These are phyloP conservation scores for Circinella umbellata DNA, from an alignment of 371 early-diverging fungal genomes.

Conservation along the genomic window DNA sequence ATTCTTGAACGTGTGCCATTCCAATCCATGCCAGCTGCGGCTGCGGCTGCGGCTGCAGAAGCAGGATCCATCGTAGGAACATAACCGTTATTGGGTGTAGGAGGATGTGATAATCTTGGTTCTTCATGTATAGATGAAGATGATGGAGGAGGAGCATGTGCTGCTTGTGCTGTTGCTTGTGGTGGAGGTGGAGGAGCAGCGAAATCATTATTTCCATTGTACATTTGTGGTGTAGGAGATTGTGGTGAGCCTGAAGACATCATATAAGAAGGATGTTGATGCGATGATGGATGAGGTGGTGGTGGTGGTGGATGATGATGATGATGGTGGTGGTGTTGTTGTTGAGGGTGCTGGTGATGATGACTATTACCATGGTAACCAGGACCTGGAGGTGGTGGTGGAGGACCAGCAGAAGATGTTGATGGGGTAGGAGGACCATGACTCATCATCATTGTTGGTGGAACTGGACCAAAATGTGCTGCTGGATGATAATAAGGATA, in stretches of 20 bases:
- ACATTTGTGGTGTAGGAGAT: constrained; percentile 12
- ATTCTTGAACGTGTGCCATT: constrained; percentile 19
- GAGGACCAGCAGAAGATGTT: neutral
- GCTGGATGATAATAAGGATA: constrained; percentile 7
- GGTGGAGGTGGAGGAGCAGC: constrained; percentile 7
- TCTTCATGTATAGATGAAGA: neutral
- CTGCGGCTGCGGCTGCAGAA: constrained; percentile 12
- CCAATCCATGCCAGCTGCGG: constrained; percentile 14
- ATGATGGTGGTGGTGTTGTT: neutral
- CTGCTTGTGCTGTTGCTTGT: neutral
- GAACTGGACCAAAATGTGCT: constrained; percentile 1
- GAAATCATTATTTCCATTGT: constrained; percentile 1
- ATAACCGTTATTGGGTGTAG: constrained; percentile 3
- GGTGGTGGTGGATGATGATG: neutral
- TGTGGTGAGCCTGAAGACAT: neutral
- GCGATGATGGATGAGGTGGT: neutral
- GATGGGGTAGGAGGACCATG: neutral
- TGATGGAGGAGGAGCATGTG: neutral
- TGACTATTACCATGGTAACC: neutral
- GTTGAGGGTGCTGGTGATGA: neutral
- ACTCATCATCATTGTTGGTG: constrained; percentile 2
- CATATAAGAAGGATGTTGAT: constrained; percentile 11
- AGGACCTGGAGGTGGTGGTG: neutral
- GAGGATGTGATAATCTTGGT: neutral
- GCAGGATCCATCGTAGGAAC: constrained; percentile 20